Percentiles rank a stretch among this genome's conserved stretches.
These are phyloP conservation scores for Ophiostoma sp. DNA, from an alignment of 2,329 filamentous ascomycete species.

Conservation along the genomic window DNA sequence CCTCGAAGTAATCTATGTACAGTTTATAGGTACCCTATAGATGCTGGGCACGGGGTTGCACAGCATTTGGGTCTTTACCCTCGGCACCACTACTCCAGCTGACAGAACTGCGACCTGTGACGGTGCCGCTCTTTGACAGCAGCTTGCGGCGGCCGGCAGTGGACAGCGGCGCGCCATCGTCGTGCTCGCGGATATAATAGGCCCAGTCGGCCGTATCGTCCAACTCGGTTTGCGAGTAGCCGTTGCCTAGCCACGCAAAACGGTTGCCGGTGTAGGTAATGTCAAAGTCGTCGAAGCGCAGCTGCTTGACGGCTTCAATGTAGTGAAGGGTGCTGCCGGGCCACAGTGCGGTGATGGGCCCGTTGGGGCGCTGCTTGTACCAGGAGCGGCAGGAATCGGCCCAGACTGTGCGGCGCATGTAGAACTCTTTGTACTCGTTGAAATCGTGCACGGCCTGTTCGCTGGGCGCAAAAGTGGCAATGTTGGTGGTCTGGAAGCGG, in stretches of 20 bases:
- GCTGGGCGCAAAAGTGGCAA: conserved; percentile 32
- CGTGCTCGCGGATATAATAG: conserved; percentile 24
- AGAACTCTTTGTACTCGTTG: conserved; percentile 32
- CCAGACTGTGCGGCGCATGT: conserved; percentile 33
- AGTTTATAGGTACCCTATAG: too few species aligned
- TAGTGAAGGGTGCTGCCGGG: conserved; percentile 29
- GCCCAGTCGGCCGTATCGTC: conserved; percentile 37
- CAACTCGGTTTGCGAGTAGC: conserved; percentile 40
- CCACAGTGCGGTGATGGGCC: conserved; percentile 30
- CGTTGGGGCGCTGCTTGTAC: conserved; percentile 30
- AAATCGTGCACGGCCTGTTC: conserved; percentile 28
- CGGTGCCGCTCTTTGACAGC: conserved; percentile 31
- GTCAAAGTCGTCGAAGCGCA: conserved; percentile 34
- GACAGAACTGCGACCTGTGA: conserved; percentile 24
- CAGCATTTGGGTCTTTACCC: neutral
- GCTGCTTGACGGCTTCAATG: conserved; percentile 30
- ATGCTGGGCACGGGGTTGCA: neutral
- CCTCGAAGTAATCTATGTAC: too few species aligned
- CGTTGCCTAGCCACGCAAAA: conserved; percentile 32
- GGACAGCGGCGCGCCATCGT: conserved; percentile 23
- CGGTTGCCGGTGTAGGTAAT: conserved; percentile 27
- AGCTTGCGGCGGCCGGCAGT: conserved; percentile 26
- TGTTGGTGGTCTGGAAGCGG: conserved; percentile 46
- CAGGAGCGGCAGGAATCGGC: conserved; percentile 31
- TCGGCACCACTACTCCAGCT: conserved; percentile 24